A percentile compares a stretch with the other conserved stretches of the same genome.
phyloP scores from a whole-genome alignment of 805 yeast genomes.

The Saccharomycopsis selenospora region DNA sequence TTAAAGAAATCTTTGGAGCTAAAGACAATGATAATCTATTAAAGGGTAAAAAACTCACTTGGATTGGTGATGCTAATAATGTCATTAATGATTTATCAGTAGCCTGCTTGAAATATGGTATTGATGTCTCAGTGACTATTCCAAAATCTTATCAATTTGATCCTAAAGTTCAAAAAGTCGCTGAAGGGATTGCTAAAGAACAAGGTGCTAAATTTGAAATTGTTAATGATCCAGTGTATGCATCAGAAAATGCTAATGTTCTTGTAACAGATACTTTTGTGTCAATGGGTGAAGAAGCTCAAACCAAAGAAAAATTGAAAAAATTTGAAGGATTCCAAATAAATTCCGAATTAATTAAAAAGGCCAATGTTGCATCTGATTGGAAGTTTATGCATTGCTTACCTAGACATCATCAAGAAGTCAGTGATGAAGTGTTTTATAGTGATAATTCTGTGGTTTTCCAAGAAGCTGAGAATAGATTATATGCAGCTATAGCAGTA shows the following conservation, averaged over 20 bases:
- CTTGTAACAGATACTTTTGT: slow-evolving; percentile 95
- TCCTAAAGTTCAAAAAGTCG: slow-evolving; percentile 43
- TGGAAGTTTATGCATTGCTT: slow-evolving; percentile 98
- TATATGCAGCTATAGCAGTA: slow-evolving; percentile 93
- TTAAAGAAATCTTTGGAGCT: slow-evolving; percentile 65
- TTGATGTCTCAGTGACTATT: slow-evolving; percentile 75
- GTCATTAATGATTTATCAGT: slow-evolving; percentile 90
- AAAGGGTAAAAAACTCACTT: slow-evolving; percentile 58
- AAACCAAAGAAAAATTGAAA: slow-evolving; percentile 59
- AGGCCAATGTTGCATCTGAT: slow-evolving; percentile 50
- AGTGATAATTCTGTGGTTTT: slow-evolving; percentile 78
- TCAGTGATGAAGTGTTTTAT: slow-evolving; percentile 89
- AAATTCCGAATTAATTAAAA: slow-evolving; percentile 50
- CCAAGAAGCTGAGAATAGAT: slow-evolving; percentile 91
- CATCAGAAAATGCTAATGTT: slow-evolving; percentile 68
- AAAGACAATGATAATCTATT: slow-evolving; percentile 33
- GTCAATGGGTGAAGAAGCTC: slow-evolving; percentile 95
- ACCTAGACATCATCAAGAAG: slow-evolving; percentile 94
- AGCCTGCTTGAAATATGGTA: slow-evolving; percentile 80
- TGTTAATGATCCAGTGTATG: slow-evolving; percentile 66
- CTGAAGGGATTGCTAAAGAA: slow-evolving; percentile 43
- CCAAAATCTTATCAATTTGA: slow-evolving; percentile 70
- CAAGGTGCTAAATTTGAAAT: slow-evolving; percentile 48
- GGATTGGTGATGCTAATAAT: slow-evolving; percentile 97
- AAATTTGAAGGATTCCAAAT: slow-evolving; percentile 88